Evolutionary conservation across 768 basidiomycete genomes (phyloP).

Genomic region (Lentinula guzmanii): DNA sequence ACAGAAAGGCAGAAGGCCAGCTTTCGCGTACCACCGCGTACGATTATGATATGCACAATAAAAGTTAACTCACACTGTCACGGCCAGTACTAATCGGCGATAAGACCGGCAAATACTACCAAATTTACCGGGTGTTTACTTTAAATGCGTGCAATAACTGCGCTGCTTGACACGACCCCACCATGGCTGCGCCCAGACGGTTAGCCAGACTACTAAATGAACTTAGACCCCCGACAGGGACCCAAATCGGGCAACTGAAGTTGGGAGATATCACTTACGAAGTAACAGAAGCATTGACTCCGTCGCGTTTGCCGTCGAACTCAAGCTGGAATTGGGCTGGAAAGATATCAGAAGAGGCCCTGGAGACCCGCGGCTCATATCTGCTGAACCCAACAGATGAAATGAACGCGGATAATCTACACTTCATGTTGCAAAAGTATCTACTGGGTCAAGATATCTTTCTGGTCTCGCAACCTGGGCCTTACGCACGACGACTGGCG

Average conservation of each 20-base stretch:
- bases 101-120: not conserved
- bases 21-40: too few relatives aligned
- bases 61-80: not conserved
- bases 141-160: not conserved
- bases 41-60: too few relatives aligned
- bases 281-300: conserved; percentile 40
- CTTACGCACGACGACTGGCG: conserved; percentile 14
- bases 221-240: conserved; percentile 30
- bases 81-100: not conserved
- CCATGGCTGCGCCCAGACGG: conserved; percentile 28
- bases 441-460: conserved; percentile 64
- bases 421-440: conserved; percentile 66
- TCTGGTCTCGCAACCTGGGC: conserved; percentile 60
- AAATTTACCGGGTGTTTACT: not conserved
- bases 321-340: conserved; percentile 18
- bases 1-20: too few relatives aligned
- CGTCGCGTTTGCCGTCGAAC: conserved; percentile 40
- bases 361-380: conserved; percentile 11
- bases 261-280: conserved; percentile 53
- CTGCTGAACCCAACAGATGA: conserved; percentile 47
- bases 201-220: conserved; percentile 42
- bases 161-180: not conserved
- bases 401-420: conserved; percentile 50
- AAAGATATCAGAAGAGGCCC: not conserved
- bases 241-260: conserved; percentile 46